Evolutionary conservation across 768 basidiomycete species (phyloP), one percentile per base, ranked within the genome.

Genomic region (Psilocybe sp.): DNA sequence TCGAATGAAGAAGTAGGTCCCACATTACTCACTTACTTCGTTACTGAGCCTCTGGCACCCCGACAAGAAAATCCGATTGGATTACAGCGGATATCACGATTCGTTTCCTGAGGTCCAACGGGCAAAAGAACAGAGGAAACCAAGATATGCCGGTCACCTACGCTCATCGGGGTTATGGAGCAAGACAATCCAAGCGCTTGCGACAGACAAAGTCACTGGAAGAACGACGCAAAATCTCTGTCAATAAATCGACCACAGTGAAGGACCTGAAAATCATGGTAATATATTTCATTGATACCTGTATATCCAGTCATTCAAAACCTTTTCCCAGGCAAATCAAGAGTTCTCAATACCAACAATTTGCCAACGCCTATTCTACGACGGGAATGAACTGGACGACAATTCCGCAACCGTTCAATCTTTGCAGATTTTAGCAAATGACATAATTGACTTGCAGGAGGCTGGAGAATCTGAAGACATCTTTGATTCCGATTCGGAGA

Each of bases 211-310:
- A 77, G 61, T 75, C 79, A 47, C 62, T 70, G 20, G 78, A 73
- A 7, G 78, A 78, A 57, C 68, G 71, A 54, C 75, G 74, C 50
- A 78, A 67, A 55, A 60, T 89, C 43, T 75, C 69, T 10, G 75
- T 92, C 40, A 70, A 72, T 39, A 91, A 88, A 64, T 62, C 67
- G 28, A 89, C 80, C 54, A 83, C 85, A 0, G 76, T 93, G 44
- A 90, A 85, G 63, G 89, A 92, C 13, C 80, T 92, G 58, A 92
- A 91, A 65, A 61, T 88, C 47, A 75, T 80, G 74, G 86, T 89
- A 50, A 51, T 28, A 80, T 65, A 23, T 44, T 20, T 32, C 6
- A 5, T 44, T 46, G 19, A 19, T 32, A 9, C n/a, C 9, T 31
- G 33, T 23, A 19, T 15, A 20, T n/a, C 18, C 38, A 33, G 37